Evolutionary conservation across 768 basidiomycete species (phyloP).

Genomic region (Mycena polygramma): DNA sequence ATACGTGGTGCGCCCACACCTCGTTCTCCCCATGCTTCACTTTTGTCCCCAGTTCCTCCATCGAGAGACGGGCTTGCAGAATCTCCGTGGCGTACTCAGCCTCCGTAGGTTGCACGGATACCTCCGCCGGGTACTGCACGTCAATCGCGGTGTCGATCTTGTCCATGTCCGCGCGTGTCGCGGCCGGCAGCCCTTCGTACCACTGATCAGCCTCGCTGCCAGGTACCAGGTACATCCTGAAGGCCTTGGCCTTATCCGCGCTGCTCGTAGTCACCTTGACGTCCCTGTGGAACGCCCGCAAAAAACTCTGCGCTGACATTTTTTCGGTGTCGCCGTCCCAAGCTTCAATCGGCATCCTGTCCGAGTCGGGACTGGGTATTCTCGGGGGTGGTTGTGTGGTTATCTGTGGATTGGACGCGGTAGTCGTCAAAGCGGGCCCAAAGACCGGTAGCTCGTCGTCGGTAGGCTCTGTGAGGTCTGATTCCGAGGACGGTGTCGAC

Average conservation of each 20-base stretch:
- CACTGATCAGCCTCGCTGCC: background rate
- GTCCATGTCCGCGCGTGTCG: background rate
- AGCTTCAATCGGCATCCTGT: constrained; percentile 1
- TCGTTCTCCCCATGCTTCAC: background rate
- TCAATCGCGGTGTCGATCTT: background rate
- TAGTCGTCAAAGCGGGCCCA: background rate
- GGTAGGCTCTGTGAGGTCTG: no score
- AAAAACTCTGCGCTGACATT: constrained; percentile 6
- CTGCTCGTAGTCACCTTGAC: no score
- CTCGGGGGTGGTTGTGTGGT: background rate
- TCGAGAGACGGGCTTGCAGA: background rate
- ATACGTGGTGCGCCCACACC: constrained; percentile 1
- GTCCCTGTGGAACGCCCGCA: no score
- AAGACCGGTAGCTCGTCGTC: background rate
- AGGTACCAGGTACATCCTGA: constrained; percentile 1
- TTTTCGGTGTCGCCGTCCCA: constrained; percentile 18
- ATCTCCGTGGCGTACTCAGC: background rate
- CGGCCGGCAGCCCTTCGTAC: background rate
- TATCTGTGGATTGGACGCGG: background rate
- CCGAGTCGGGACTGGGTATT: background rate
- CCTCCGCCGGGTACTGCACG: background rate
- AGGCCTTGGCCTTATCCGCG: no score
- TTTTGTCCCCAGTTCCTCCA: constrained; percentile 10
- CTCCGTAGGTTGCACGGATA: background rate
- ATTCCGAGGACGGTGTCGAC: no score